These are phyloP conservation scores for Eimeria praecox DNA, from an alignment of 169 alveolate genomes.

Conservation along the genomic window DNA sequence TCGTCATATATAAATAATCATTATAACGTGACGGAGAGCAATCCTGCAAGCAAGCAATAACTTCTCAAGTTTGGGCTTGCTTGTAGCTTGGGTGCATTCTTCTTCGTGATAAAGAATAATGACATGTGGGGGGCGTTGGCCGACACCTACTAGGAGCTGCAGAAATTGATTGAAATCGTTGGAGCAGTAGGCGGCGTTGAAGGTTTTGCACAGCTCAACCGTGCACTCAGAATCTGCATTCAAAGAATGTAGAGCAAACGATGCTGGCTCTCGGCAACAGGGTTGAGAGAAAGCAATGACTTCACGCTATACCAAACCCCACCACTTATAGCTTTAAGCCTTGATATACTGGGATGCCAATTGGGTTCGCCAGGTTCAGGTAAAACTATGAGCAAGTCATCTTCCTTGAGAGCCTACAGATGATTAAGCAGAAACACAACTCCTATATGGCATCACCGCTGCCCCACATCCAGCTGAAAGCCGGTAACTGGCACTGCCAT, in stretches of 20 bases:
- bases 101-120: background rate
- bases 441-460: background rate
- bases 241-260: background rate
- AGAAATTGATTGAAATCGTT: conserved; percentile 73
- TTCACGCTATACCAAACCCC: background rate
- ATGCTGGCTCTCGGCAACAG: background rate
- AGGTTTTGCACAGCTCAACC: conserved; percentile 50
- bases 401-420: conserved; percentile 47
- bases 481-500: background rate
- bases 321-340: conserved; percentile 17
- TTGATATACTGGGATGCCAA: conserved; percentile 52
- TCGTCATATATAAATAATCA: conserved; percentile 40
- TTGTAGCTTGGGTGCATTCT: background rate
- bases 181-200: conserved; percentile 72
- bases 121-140: background rate
- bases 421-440: background rate
- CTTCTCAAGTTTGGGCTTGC: background rate
- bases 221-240: conserved; percentile 57
- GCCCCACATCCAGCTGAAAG: background rate
- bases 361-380: conserved; percentile 61
- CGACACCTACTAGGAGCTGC: conserved; percentile 54
- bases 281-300: background rate
- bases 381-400: conserved; percentile 58
- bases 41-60: background rate
- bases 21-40: background rate